Evolutionary conservation across 495 filamentous ascomycete genomes (phyloP), one percentile per base, ranked within the genome.

Genomic region (Clavariopsis aquatica): DNA sequence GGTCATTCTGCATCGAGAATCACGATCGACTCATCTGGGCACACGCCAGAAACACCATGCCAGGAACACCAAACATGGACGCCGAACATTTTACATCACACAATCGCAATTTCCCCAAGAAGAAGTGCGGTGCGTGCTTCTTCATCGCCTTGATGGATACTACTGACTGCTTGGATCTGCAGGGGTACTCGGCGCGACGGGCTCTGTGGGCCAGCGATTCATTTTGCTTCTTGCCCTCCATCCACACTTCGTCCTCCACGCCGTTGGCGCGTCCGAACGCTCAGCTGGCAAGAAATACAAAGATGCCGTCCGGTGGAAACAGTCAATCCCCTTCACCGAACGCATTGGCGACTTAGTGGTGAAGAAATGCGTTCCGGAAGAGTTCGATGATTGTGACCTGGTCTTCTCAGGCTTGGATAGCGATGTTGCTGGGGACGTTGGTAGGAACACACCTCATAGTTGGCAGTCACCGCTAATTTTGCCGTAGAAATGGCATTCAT

Each of bases 151-250:
- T 49, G 36, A 47, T 22, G 29, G 34, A 26, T 10, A 46, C 46
- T 19, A 15, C 65, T 70, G 3, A 46, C 65, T 70, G 3, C 38
- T 15, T 24, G 23, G 26, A 31, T 9, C 27, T 61, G 31, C 49
- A 79, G 75, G 75, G 28, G 74, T 79, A n/a, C 72, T 79, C 12
- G 76, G 77, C 41, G 77, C 77, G 49, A 79, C 77, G 15, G 77
- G 77, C 47, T 75, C 75, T 15, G 76, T 80, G 0, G 78, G 77
- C 26, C 78, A 78, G 45, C 75, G 78, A 41, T 79, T 79, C 64
- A 78, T 80, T 60, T 74, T 80, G 6, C 68, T 80, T 0, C 74
- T 79, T 43, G 76, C 78, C 0, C 62, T 73, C 5, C 77, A 80
- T 60, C 74, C 74, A 10, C 75, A 78, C 61, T 75, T 78, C 52